Evolutionary conservation across 2,329 filamentous ascomycete genomes (phyloP).

Genomic region (Diaporthe citri): DNA sequence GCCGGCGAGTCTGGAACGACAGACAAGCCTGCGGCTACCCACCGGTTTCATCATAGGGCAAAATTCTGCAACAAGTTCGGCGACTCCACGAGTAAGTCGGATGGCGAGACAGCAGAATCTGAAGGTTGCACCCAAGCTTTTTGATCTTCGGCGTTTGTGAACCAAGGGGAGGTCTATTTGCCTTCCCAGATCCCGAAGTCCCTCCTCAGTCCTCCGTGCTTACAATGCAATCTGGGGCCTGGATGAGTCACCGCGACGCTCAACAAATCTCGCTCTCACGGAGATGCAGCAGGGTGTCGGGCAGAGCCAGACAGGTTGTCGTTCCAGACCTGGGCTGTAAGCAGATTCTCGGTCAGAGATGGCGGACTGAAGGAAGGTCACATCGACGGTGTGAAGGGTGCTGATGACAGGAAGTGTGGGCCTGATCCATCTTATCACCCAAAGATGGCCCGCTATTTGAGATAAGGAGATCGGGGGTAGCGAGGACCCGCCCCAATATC

Average conservation of each 20-base stretch:
- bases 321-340: background rate
- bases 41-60: conserved; percentile 26
- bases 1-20: conserved; percentile 3
- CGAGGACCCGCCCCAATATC: conserved; percentile 20
- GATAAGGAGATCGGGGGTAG: conserved; percentile 33
- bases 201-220: background rate
- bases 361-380: background rate
- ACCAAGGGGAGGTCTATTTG: conserved; percentile 1
- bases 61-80: conserved; percentile 18
- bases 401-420: conserved; percentile 34
- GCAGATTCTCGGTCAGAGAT: background rate
- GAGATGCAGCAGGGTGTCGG: background rate
- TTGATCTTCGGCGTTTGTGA: conserved; percentile 13
- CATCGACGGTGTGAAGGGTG: conserved; percentile 1
- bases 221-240: background rate
- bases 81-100: conserved; percentile 31
- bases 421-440: conserved; percentile 34
- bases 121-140: conserved; percentile 15
- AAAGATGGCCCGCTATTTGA: conserved; percentile 3
- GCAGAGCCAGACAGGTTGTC: background rate
- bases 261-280: background rate
- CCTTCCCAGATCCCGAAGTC: conserved; percentile 14
- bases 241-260: background rate
- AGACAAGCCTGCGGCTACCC: conserved; percentile 4
- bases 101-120: conserved; percentile 12